Percentiles rank a stretch among this genome's conserved stretches.
phyloP scores from a whole-genome alignment of 192 early-diverging fungal genomes.

The Endogone sp. region DNA sequence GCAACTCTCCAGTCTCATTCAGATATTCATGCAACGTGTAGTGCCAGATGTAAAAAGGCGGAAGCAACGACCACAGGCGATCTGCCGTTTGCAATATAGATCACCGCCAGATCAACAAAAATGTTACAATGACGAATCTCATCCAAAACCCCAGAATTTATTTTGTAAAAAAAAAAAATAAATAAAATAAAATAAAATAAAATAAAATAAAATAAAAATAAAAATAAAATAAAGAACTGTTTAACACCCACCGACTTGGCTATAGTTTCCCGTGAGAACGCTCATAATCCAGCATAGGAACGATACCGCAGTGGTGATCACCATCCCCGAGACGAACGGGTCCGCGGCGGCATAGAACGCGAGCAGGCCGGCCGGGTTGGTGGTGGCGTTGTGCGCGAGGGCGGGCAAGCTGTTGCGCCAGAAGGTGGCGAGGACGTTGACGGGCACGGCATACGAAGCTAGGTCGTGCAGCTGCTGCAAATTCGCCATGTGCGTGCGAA shows the following conservation, averaged over 20 bases:
- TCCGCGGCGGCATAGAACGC: conserved; percentile 28
- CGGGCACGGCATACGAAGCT: conserved; percentile 4
- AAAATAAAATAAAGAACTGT: too few relatives aligned
- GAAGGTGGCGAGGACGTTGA: background rate
- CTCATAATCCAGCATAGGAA: conserved; percentile 33
- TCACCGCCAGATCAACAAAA: background rate
- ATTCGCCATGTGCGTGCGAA: background rate
- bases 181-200: too few relatives aligned
- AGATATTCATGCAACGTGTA: conserved; percentile 48
- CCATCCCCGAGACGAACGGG: conserved; percentile 32
- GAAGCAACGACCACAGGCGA: conserved; percentile 73
- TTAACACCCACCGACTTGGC: conserved; percentile 32
- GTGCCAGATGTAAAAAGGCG: conserved; percentile 55
- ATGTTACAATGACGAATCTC: background rate
- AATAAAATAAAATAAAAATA: too few relatives aligned
- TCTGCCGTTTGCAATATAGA: too few relatives aligned
- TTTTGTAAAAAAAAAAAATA: too few relatives aligned
- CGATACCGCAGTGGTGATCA: conserved; percentile 11
- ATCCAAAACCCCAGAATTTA: background rate
- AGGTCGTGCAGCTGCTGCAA: conserved; percentile 2
- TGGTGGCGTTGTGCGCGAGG: background rate
- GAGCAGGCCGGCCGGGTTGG: background rate
- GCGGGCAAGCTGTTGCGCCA: background rate
- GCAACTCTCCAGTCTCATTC: conserved; percentile 23
- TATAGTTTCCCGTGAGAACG: conserved; percentile 39